These are phyloP conservation scores for Ophiostoma ips DNA, from an alignment of 2,329 filamentous ascomycete genomes.

Conservation along the genomic window DNA sequence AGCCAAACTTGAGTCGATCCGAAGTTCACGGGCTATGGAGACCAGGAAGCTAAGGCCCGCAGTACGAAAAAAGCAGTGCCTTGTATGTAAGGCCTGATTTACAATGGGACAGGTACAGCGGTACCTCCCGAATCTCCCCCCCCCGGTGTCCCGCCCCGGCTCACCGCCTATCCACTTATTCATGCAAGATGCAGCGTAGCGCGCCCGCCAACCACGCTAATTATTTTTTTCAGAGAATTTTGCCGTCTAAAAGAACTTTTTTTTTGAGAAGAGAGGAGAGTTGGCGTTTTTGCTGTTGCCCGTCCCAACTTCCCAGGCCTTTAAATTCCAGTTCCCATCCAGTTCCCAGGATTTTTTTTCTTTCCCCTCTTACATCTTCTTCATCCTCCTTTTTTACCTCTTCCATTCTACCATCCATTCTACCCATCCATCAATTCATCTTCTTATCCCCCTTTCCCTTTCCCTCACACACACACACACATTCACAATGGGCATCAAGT, in stretches of 20 bases:
- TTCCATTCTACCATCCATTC: neutral
- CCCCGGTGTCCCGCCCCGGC: neutral
- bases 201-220: constrained; percentile 13
- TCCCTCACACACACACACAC: constrained; percentile 7
- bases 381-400: constrained; percentile 6
- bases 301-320: neutral
- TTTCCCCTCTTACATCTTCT: neutral
- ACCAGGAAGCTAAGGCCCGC: too few species aligned
- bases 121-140: constrained; percentile 2
- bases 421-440: too few species aligned
- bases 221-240: constrained; percentile 14
- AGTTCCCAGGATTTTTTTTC: neutral
- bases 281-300: neutral
- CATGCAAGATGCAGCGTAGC: neutral
- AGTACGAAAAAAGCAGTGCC: neutral
- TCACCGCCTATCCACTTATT: constrained; percentile 17
- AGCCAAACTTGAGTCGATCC: too few species aligned
- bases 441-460: too few species aligned
- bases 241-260: constrained; percentile 14
- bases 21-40: too few species aligned
- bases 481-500: constrained; percentile 50
- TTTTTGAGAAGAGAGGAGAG: too few species aligned
- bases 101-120: too few species aligned
- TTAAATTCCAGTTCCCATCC: neutral
- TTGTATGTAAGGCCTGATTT: neutral